Evolutionary conservation across 257 asterid genomes (phyloP), one percentile per base, ranked within the genome.

Genomic region (Eustoma russellianum): DNA sequence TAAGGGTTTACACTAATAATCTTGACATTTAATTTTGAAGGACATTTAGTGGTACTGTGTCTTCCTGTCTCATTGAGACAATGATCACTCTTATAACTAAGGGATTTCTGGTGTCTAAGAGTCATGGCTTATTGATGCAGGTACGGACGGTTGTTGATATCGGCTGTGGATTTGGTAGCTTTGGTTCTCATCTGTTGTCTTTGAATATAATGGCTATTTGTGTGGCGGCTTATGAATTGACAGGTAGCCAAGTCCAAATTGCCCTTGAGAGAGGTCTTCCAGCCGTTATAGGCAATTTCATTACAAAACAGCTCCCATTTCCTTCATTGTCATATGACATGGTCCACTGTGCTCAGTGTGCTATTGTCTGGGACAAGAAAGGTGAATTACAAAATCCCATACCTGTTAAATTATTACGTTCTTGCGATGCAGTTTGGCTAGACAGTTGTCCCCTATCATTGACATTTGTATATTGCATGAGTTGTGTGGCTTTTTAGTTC

Each of bases 231-330:
- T 92, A 88, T 67, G 99, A 92, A 72, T 71, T 79, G 57, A 85
- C 94, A 13, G 99, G 97, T 64, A 92, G 97, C 83, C 99, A 92
- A 79, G 95, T 88, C 63, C 99, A 92, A 72, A 72, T 92, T 45
- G 85, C 88, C 59, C 97, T 91, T 15, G 98, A 91, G 82, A 85
- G 98, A 77, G 99, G 99, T 64, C 97, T 92, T 71, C 99, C 99
- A 0, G 97, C 99, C 53, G 56, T 92, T 51, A 83, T 88, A 60
- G 97, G 93, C 70, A 75, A 75, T 67, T 88, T 92, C 59, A 68
- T 77, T 63, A 74, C 95, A 48, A 83, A 67, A 72, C 97, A 92
- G 71, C 82, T 92, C 44, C 97, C 99, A 56, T 71, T 83, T 75
- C 95, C 97, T 41, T 81, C 99, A 63, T 79, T 92, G 41, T 85